A percentile compares a stretch with the other conserved stretches of the same genome.
Evolutionary conservation across 1,284 basidiomycete genomes (phyloP).

Genomic region (Testicularia cyperi): DNA sequence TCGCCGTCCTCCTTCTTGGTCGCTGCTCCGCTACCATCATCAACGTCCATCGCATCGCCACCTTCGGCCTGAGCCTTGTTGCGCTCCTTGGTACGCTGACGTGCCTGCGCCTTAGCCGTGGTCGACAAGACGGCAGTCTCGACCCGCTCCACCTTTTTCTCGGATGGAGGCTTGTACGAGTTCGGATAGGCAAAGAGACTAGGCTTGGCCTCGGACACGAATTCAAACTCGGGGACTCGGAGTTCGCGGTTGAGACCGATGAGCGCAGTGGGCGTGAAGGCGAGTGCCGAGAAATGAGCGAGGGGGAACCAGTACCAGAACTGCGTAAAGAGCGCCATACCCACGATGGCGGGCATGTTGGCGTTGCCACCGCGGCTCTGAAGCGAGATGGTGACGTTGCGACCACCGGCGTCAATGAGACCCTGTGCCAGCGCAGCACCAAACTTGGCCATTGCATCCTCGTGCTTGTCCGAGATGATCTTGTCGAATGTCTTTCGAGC

Average conservation of each 20-base stretch:
- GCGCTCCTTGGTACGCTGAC: conserved; percentile 55
- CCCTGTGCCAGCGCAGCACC: conserved; percentile 58
- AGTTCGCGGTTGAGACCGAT: conserved; percentile 56
- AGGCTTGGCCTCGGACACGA: conserved; percentile 53
- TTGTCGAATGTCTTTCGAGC: conserved; percentile 56
- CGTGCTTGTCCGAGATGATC: conserved; percentile 59
- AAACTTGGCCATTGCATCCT: conserved; percentile 60
- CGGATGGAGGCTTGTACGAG: conserved; percentile 46
- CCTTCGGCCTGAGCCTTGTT: conserved; percentile 45
- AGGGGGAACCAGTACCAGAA: conserved; percentile 62
- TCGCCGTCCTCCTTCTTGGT: conserved; percentile 28
- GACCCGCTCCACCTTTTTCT: conserved; percentile 59
- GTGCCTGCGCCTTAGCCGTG: conserved; percentile 56
- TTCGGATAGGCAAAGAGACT: conserved; percentile 58
- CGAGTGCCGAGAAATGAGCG: conserved; percentile 57
- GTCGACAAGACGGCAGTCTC: conserved; percentile 58
- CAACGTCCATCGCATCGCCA: conserved; percentile 50
- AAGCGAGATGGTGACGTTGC: conserved; percentile 58
- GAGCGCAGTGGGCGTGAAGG: conserved; percentile 58
- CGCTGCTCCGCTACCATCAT: conserved; percentile 22
- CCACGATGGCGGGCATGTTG: conserved; percentile 59
- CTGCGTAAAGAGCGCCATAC: conserved; percentile 59
- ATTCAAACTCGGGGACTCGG: conserved; percentile 53
- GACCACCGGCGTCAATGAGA: conserved; percentile 57
- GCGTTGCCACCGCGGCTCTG: conserved; percentile 53